Conservation (phyloP, 768 basidiomycete genomes). For the Neoboletus brunneissimus region DNA sequence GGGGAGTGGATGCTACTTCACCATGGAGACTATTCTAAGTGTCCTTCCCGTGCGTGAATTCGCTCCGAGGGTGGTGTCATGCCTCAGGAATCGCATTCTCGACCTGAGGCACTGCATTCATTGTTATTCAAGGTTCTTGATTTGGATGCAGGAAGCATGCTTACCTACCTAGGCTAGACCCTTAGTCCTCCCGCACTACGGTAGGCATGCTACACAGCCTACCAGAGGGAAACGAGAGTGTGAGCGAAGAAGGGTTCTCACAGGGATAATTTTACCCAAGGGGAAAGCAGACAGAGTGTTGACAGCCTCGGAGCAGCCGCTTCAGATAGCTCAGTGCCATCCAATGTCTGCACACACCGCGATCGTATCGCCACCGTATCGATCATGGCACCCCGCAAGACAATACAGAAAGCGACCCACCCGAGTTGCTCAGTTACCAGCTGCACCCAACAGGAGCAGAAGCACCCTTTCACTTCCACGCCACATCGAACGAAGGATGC, state of each 20-base stretch:
- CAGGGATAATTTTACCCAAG: background rate
- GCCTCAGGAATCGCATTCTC: slow-evolving; percentile 74
- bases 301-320: background rate
- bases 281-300: background rate
- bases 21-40: slow-evolving; percentile 29
- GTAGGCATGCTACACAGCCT: slow-evolving; percentile 69
- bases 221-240: slow-evolving; percentile 48
- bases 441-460: slow-evolving; percentile 22
- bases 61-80: slow-evolving; percentile 83
- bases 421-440: background rate
- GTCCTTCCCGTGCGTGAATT: slow-evolving; percentile 45
- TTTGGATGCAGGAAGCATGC: slow-evolving; percentile 14
- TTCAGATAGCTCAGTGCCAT: background rate
- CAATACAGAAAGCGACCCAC: slow-evolving; percentile 6
- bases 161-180: slow-evolving; percentile 64
- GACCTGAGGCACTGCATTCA: slow-evolving; percentile 46
- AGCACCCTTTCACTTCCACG: slow-evolving; percentile 15
- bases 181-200: slow-evolving; percentile 78
- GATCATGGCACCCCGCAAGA: slow-evolving; percentile 3
- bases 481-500: slow-evolving; percentile 13
- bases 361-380: slow-evolving; percentile 13
- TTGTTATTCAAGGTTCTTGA: slow-evolving; percentile 11
- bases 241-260: slow-evolving; percentile 1
- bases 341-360: slow-evolving; percentile 1
- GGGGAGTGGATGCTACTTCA: slow-evolving; percentile 40